Evolutionary conservation across 1,284 basidiomycete genomes (phyloP), one percentile per base, ranked within the genome.

Genomic region (Apiotrichum gamsii): DNA sequence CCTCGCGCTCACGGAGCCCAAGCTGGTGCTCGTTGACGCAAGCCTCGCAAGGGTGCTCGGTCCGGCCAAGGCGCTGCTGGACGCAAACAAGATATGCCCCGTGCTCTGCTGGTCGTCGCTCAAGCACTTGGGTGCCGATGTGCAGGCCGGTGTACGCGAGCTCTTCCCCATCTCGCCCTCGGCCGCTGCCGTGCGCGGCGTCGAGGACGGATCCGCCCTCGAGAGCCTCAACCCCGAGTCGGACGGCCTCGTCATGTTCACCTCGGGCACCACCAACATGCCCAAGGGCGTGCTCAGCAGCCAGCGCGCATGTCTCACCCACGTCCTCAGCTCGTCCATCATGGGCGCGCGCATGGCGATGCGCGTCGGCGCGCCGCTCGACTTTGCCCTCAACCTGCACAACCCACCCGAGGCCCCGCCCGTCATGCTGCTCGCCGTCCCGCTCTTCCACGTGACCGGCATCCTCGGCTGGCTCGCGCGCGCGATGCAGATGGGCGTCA

Each of bases 361-460:
- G 25, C 25, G 25, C 11, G 25, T 11, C 11, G 25, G 25, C 6
- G 25, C 37, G 3, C 19, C 41, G 3, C 29, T 54, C 13, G 30
- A 41, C 14, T 39, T 41, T 8, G 48, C 48, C 3, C 43, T 54
- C 3, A 19, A 25, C 10, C 45, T 24, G 4, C 44, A 43, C 46
- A 57, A 47, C 49, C 61, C 25, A 49, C 51, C 10, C 34, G 54
- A 16, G 8, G 15, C 4, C 6, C 38, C 35, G 45, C 14, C n/a
- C 4, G 37, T 36, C 1, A 49, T 58, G 24, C 54, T 70, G 4
- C 58, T 70, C 25, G 42, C 65, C n/a, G 61, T 70, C 19, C 69
- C 69, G 1, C 56, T 70, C 4, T 70, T 70, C 54, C 69, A 70
- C 61, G 67, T 69, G 9, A 68, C 67, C 1, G 69, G 69, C 5